A percentile compares a stretch with the other conserved stretches of the same genome.
phyloP scores from a whole-genome alignment of 2,329 filamentous ascomycete genomes.

The Pseudogymnoascus sp. region DNA sequence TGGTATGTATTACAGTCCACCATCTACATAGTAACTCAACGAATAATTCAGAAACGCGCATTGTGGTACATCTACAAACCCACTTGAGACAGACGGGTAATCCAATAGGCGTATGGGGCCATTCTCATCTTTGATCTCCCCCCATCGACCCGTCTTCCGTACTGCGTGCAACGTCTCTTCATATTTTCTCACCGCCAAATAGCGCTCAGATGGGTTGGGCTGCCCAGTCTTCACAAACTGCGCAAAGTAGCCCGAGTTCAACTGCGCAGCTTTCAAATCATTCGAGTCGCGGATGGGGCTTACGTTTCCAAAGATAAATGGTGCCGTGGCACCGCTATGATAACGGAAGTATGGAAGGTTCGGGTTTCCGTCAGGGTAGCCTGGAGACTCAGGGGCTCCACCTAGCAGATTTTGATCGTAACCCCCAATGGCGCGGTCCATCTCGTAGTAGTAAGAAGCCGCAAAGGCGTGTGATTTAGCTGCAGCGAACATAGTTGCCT shows the following conservation, averaged over 20 bases:
- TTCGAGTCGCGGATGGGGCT: slow-evolving; percentile 35
- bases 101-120: slow-evolving; percentile 39
- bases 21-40: slow-evolving; percentile 34
- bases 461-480: slow-evolving; percentile 35
- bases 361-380: slow-evolving; percentile 40
- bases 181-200: slow-evolving; percentile 39
- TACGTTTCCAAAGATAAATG: slow-evolving; percentile 41
- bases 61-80: slow-evolving; percentile 41
- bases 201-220: slow-evolving; percentile 39
- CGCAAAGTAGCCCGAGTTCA: slow-evolving; percentile 41
- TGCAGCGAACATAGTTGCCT: slow-evolving; percentile 46
- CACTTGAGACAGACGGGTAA: slow-evolving; percentile 34
- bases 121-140: slow-evolving; percentile 31
- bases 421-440: slow-evolving; percentile 40
- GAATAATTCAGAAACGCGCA: slow-evolving; percentile 40
- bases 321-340: slow-evolving; percentile 40
- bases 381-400: slow-evolving; percentile 34
- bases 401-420: slow-evolving; percentile 47
- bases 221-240: slow-evolving; percentile 39
- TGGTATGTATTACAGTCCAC: slow-evolving; percentile 13
- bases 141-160: slow-evolving; percentile 35
- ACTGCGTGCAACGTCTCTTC: slow-evolving; percentile 35
- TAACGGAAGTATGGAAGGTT: slow-evolving; percentile 45
- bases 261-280: slow-evolving; percentile 40
- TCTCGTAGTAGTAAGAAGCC: slow-evolving; percentile 44